Evolutionary conservation across 2,329 filamentous ascomycete species (phyloP).

Genomic region (Dothidotthia symphoricarpi): DNA sequence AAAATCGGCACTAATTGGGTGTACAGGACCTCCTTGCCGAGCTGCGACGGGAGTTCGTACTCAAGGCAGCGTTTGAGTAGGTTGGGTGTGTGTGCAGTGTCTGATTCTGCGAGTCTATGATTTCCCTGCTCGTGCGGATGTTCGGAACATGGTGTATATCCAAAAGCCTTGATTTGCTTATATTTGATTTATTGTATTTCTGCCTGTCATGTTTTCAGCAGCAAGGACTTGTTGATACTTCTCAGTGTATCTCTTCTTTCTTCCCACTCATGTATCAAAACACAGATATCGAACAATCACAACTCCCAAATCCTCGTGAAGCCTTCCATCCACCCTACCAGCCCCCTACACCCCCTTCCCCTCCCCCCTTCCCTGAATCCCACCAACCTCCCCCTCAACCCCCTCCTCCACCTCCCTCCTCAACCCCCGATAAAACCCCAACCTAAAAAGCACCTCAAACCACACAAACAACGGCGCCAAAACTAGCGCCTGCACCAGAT

Average conservation of each 20-base stretch:
- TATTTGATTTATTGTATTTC: too few relatives aligned
- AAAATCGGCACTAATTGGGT: neutral
- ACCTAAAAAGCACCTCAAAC: slow-evolving; percentile 84
- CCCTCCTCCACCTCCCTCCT: slow-evolving; percentile 48
- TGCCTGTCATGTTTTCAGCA: too few relatives aligned
- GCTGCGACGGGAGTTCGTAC: slow-evolving; percentile 6
- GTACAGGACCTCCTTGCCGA: slow-evolving; percentile 7
- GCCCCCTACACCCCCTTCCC: slow-evolving; percentile 4
- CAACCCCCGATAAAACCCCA: slow-evolving; percentile 69
- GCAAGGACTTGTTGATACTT: too few relatives aligned
- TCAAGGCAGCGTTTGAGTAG: slow-evolving; percentile 9
- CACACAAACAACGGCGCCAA: slow-evolving; percentile 95
- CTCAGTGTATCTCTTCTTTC: too few relatives aligned
- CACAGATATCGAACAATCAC: too few relatives aligned
- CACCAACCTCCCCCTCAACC: slow-evolving; percentile 49
- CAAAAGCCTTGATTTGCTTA: too few relatives aligned
- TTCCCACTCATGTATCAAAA: too few relatives aligned
- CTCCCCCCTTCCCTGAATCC: slow-evolving; percentile 45
- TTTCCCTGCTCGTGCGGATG: too few relatives aligned
- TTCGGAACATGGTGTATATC: too few relatives aligned
- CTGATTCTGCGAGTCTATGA: too few relatives aligned
- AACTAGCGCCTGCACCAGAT: slow-evolving; percentile 85
- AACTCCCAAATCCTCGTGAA: too few relatives aligned
- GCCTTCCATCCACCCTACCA: neutral
- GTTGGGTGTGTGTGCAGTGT: too few relatives aligned